Conservation (phyloP, 768 basidiomycete genomes). For the Kwoniella botswanensis region DNA sequence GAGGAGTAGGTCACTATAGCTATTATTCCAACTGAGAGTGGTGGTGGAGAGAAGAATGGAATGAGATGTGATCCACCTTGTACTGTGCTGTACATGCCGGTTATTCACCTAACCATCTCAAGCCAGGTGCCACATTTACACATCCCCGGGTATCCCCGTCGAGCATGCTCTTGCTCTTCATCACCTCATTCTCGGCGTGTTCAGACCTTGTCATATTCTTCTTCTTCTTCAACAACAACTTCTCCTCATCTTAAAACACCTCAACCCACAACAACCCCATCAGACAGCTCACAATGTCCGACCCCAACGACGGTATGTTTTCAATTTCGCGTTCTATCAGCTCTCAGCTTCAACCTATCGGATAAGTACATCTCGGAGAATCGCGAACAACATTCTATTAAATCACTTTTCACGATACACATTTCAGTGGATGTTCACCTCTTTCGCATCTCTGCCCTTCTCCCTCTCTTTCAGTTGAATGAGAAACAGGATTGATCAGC, state of each 20-base stretch:
- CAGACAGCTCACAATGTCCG: slow-evolving; percentile 45
- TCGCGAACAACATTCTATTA: background rate
- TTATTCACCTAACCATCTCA: slow-evolving; percentile 8
- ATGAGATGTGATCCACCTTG: background rate
- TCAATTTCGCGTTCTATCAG: slow-evolving; percentile 3
- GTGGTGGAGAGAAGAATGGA: too few species aligned
- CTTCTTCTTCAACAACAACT: background rate
- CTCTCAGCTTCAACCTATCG: slow-evolving; percentile 4
- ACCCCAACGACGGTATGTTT: slow-evolving; percentile 57
- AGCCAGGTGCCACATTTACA: background rate
- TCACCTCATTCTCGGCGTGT: background rate
- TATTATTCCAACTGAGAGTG: too few species aligned
- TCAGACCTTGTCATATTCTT: background rate
- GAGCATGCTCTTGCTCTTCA: slow-evolving; percentile 1
- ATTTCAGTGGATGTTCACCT: too few species aligned
- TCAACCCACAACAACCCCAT: slow-evolving; percentile 7
- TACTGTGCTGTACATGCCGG: background rate
- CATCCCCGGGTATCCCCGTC: slow-evolving; percentile 5
- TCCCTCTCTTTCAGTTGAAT: too few species aligned
- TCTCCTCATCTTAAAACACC: slow-evolving; percentile 1
- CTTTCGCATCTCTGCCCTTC: too few species aligned
- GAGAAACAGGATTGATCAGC: too few species aligned
- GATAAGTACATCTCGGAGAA: background rate
- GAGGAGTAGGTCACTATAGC: background rate
- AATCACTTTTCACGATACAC: background rate